Evolutionary conservation across 192 early-diverging fungal species (phyloP), one percentile per base, ranked within the genome.

Genomic region (Gigaspora rosea): DNA sequence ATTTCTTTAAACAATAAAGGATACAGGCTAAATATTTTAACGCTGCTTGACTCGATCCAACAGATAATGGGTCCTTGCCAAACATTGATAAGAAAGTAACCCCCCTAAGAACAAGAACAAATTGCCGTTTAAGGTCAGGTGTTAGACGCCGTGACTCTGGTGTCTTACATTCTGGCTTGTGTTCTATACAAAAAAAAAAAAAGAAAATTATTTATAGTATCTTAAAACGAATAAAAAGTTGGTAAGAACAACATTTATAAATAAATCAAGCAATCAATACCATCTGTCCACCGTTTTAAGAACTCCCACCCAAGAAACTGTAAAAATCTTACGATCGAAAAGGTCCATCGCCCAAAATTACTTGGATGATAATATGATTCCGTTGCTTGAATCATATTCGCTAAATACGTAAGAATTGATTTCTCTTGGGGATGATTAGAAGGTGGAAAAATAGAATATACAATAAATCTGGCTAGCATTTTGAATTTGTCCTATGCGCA

Each of bases 301-400:
- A 95, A 94, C 62, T 92, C 90, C 46, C 73, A 84, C 9, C 88
- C 75, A 41, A 98, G 77, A 48, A 85, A 82, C 35, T 91, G 89
- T 71, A 94, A 56, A 73, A 98, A 92, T 18, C 87, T 83, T 0
- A 93, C 86, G 8, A 98, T 87, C 8, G 82, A 81, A 58, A 85
- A 85, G 22, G 92, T 93, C 96, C 96, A 98, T 64, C 79, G 77
- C 4, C 96, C 96, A 76, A 86, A 85, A 85, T 98, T 98, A n/a
- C 94, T 94, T 13, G 96, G 96, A 81, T 98, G 95, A 75, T 87
- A 95, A 77, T 91, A 97, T 0, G 92, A 90, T 82, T 98, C 96
- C 35, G 90, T 88, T 61, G 95, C 94, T 73, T 91, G 92, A 66
- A 98, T 92, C 27, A 96, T 73, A 75, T 91, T 87, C 13, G 84